A percentile compares a stretch with the other conserved stretches of the same genome.
Conservation (phyloP, 2,329 filamentous ascomycete species). For the Aureobasidium sp. region DNA sequence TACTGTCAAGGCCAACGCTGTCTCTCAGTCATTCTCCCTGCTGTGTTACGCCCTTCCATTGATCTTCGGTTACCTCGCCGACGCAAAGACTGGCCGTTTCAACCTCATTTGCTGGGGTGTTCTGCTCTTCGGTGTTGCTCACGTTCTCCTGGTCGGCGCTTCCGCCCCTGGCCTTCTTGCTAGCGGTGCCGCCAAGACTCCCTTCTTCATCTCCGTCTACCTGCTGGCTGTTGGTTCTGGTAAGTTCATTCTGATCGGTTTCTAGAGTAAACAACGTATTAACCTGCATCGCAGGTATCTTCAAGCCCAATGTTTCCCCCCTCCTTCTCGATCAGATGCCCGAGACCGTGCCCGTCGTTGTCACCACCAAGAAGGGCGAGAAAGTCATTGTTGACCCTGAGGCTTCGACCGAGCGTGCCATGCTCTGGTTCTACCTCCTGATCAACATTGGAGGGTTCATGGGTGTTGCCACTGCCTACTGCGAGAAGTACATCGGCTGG, state of each 20-base stretch:
- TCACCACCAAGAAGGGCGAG: conserved; percentile 34
- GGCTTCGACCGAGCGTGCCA: conserved; percentile 40
- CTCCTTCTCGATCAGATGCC: conserved; percentile 41
- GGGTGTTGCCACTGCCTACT: conserved; percentile 57
- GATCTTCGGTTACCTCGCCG: conserved; percentile 38
- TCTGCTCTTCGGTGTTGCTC: conserved; percentile 33
- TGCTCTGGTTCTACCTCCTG: conserved; percentile 60
- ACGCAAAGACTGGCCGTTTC: conserved; percentile 37
- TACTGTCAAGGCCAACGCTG: conserved; percentile 46
- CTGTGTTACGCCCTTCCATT: conserved; percentile 53
- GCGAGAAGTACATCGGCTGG: conserved; percentile 58
- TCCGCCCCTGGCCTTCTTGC: conserved; percentile 25
- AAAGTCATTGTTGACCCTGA: conserved; percentile 41
- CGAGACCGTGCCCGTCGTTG: conserved; percentile 34
- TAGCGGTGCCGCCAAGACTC: conserved; percentile 30
- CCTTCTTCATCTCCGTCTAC: conserved; percentile 37
- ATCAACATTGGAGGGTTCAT: conserved; percentile 68
- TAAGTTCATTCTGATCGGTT: conserved; percentile 34
- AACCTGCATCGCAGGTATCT: conserved; percentile 45
- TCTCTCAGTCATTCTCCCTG: conserved; percentile 50
- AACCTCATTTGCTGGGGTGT: conserved; percentile 35
- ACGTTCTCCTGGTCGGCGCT: conserved; percentile 27
- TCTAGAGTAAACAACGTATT: background rate
- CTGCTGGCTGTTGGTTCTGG: conserved; percentile 33
- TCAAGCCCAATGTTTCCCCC: conserved; percentile 65